Evolutionary conservation across 768 basidiomycete genomes (phyloP).

Genomic region (Agaricus blazei): DNA sequence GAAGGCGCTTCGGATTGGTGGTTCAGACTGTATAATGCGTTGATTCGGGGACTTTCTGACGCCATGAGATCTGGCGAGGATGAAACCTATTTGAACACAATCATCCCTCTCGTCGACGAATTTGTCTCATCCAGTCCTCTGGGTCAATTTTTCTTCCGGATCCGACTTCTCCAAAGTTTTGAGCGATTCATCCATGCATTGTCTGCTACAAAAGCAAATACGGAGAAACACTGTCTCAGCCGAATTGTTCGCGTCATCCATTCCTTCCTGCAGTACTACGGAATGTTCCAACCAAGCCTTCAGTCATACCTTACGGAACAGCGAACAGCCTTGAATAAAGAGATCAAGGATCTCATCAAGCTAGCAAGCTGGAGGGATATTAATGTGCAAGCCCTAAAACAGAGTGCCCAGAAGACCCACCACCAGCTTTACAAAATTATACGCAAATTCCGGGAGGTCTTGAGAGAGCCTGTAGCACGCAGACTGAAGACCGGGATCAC

Average conservation of each 20-base stretch:
- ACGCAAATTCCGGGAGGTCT: slow-evolving; percentile 84
- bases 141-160: slow-evolving; percentile 73
- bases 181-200: slow-evolving; percentile 41
- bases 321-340: slow-evolving; percentile 64
- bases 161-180: slow-evolving; percentile 69
- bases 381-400: slow-evolving; percentile 89
- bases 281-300: slow-evolving; percentile 51
- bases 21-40: slow-evolving; percentile 84
- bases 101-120: slow-evolving; percentile 75
- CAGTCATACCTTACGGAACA: slow-evolving; percentile 46
- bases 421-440: slow-evolving; percentile 87
- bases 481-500: slow-evolving; percentile 32
- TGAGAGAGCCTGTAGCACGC: slow-evolving; percentile 65
- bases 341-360: slow-evolving; percentile 82
- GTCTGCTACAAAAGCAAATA: slow-evolving; percentile 22
- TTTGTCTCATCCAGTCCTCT: slow-evolving; percentile 74
- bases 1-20: slow-evolving; percentile 62
- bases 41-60: slow-evolving; percentile 57
- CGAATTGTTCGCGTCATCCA: slow-evolving; percentile 56
- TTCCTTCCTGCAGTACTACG: slow-evolving; percentile 57
- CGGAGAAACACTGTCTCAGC: slow-evolving; percentile 28
- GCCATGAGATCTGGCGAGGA: slow-evolving; percentile 30
- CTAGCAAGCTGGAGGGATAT: slow-evolving; percentile 98
- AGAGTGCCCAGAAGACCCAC: slow-evolving; percentile 88
- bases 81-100: slow-evolving; percentile 51